Conservation (phyloP, 2,329 filamentous ascomycete species). For the Dactylellina haptotyla region DNA sequence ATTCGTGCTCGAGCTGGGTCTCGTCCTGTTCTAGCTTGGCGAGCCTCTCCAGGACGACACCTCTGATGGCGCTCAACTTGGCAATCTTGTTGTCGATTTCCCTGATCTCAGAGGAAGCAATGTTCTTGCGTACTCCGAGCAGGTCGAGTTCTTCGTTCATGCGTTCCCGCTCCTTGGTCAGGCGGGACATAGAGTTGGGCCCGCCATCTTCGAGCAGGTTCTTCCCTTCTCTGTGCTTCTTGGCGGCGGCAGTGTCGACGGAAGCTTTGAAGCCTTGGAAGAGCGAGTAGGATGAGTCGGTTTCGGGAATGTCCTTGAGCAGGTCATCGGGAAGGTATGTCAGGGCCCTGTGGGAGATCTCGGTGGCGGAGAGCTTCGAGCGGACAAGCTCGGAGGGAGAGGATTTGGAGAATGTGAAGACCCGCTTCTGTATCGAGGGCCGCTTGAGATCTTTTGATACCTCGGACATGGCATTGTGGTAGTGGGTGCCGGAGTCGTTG, state of each 20-base stretch:
- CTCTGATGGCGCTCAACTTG: slow-evolving; percentile 90
- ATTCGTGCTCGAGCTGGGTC: slow-evolving; percentile 85
- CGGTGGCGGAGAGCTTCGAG: slow-evolving; percentile 85
- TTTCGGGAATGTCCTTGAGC: slow-evolving; percentile 85
- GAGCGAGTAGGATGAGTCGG: slow-evolving; percentile 85
- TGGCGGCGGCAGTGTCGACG: slow-evolving; percentile 72
- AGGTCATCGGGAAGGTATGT: slow-evolving; percentile 90
- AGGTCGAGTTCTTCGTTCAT: slow-evolving; percentile 89
- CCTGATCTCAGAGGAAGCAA: slow-evolving; percentile 94
- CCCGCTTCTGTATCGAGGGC: slow-evolving; percentile 83
- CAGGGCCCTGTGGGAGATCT: slow-evolving; percentile 93
- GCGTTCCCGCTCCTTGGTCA: slow-evolving; percentile 81
- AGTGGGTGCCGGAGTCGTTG: slow-evolving; percentile 71
- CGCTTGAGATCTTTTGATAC: slow-evolving; percentile 88
- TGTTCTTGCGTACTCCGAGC: slow-evolving; percentile 91
- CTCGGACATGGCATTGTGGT: slow-evolving; percentile 86
- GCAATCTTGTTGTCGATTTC: slow-evolving; percentile 98
- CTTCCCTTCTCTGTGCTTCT: slow-evolving; percentile 62
- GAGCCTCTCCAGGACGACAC: slow-evolving; percentile 86
- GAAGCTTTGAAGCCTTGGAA: slow-evolving; percentile 97
- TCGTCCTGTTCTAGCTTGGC: slow-evolving; percentile 91
- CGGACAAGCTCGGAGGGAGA: slow-evolving; percentile 94
- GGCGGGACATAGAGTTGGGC: slow-evolving; percentile 69
- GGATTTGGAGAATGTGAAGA: slow-evolving; percentile 90
- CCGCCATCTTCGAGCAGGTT: slow-evolving; percentile 54